phyloP scores from a whole-genome alignment of 768 basidiomycete species.

The Leccinum barrowsii region DNA sequence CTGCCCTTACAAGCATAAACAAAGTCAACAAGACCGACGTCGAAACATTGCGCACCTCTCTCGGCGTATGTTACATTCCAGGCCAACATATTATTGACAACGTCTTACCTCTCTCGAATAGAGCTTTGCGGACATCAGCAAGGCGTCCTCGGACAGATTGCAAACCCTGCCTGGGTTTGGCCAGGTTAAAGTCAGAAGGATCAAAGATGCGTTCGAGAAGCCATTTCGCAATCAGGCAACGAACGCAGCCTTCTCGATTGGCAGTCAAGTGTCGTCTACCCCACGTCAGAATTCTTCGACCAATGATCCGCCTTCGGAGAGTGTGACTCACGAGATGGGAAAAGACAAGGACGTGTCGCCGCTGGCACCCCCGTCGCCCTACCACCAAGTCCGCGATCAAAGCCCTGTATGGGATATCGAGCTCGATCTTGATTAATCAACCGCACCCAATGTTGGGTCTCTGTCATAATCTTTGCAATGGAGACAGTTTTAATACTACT shows the following conservation, averaged over 20 bases:
- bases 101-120: slow-evolving; percentile 30
- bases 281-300: not conserved
- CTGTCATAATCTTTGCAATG: not conserved
- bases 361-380: not conserved
- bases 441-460: slow-evolving; percentile 11
- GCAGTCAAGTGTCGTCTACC: slow-evolving; percentile 21
- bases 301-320: not conserved
- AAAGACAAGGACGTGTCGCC: slow-evolving; percentile 23
- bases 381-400: slow-evolving; percentile 34
- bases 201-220: slow-evolving; percentile 88
- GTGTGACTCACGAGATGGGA: slow-evolving; percentile 2
- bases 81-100: not conserved
- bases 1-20: slow-evolving; percentile 81
- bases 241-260: slow-evolving; percentile 36
- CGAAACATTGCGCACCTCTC: slow-evolving; percentile 84
- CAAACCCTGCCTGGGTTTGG: slow-evolving; percentile 89
- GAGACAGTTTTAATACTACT: not conserved
- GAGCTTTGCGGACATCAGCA: slow-evolving; percentile 85
- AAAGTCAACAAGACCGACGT: slow-evolving; percentile 98
- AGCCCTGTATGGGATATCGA: slow-evolving; percentile 79
- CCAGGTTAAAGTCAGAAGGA: slow-evolving; percentile 86
- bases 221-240: slow-evolving; percentile 75
- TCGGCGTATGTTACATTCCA: slow-evolving; percentile 62
- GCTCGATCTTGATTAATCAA: slow-evolving; percentile 41
- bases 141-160: slow-evolving; percentile 68